A percentile compares a stretch with the other conserved stretches of the same genome.
These are phyloP conservation scores for Yarrowia porcina DNA, from an alignment of 805 yeast species.

Conservation along the genomic window DNA sequence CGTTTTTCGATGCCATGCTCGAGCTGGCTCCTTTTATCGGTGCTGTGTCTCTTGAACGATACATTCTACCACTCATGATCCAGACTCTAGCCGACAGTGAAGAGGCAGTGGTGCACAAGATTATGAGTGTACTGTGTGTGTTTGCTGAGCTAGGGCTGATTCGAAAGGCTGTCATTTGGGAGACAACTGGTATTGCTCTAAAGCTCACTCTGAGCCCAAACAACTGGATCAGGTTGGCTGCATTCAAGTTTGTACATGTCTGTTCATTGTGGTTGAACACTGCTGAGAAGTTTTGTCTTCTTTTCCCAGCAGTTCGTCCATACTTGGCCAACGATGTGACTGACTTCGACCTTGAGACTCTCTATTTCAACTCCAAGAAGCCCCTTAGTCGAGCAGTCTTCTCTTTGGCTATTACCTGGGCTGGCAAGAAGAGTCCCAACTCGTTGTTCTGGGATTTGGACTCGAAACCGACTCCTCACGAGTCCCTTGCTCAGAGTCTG, in stretches of 20 bases:
- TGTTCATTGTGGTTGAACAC: conserved; percentile 59
- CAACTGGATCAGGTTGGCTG: conserved; percentile 73
- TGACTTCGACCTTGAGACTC: conserved; percentile 59
- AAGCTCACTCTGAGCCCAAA: conserved; percentile 80
- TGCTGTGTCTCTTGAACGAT: conserved; percentile 76
- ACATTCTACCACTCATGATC: conserved; percentile 75
- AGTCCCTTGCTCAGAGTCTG: background rate
- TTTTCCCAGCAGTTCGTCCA: conserved; percentile 76
- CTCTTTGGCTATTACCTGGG: conserved; percentile 68
- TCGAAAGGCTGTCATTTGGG: conserved; percentile 51
- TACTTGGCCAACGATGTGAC: conserved; percentile 74
- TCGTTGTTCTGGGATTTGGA: conserved; percentile 75
- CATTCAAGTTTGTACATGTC: conserved; percentile 57
- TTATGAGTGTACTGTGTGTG: conserved; percentile 56
- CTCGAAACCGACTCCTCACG: conserved; percentile 1
- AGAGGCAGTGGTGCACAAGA: conserved; percentile 72
- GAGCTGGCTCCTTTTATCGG: conserved; percentile 80
- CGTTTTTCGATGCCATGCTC: conserved; percentile 68
- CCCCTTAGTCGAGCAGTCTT: conserved; percentile 67
- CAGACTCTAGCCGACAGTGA: conserved; percentile 85
- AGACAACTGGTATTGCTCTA: conserved; percentile 49
- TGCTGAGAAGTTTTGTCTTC: conserved; percentile 79
- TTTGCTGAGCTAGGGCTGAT: conserved; percentile 57
- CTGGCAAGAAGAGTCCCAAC: conserved; percentile 51
- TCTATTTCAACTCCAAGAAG: conserved; percentile 63